A percentile compares a stretch with the other conserved stretches of the same genome.
phyloP scores from a whole-genome alignment of 2,329 filamentous ascomycete species.

The Fusarium sp. region DNA sequence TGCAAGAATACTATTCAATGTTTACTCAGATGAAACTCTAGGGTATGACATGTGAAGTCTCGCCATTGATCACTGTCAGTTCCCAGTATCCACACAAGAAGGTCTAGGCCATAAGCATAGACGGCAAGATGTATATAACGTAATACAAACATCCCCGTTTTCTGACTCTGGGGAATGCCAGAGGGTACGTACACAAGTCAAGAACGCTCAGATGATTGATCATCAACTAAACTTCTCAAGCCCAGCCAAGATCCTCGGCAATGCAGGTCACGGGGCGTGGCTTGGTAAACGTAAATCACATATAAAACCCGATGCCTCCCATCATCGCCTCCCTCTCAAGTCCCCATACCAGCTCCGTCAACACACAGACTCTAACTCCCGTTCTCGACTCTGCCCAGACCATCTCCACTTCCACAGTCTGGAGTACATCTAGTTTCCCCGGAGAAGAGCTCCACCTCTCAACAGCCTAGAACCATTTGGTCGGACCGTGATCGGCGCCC shows the following conservation, averaged over 20 bases:
- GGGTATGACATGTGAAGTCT: too few species aligned
- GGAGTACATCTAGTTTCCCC: conserved; percentile 29
- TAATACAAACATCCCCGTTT: background rate
- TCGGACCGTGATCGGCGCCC: conserved; percentile 29
- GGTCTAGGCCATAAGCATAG: too few species aligned
- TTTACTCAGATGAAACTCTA: too few species aligned
- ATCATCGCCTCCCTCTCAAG: accelerated
- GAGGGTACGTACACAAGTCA: accelerated
- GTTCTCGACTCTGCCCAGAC: background rate
- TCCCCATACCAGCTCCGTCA: background rate
- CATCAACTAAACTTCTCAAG: background rate
- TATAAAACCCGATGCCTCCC: background rate
- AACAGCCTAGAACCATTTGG: background rate
- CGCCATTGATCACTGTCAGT: too few species aligned
- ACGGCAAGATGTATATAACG: background rate
- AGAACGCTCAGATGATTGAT: background rate
- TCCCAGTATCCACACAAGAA: too few species aligned
- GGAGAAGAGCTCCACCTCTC: background rate
- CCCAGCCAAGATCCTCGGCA: background rate
- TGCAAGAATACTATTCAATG: too few species aligned
- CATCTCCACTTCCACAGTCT: background rate
- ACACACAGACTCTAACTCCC: background rate
- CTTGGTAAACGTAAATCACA: background rate
- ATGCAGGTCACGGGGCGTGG: background rate
- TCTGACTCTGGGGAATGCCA: accelerated